These are phyloP conservation scores for Hysterium pulicare DNA, from an alignment of 2,329 filamentous ascomycete species.

Conservation along the genomic window DNA sequence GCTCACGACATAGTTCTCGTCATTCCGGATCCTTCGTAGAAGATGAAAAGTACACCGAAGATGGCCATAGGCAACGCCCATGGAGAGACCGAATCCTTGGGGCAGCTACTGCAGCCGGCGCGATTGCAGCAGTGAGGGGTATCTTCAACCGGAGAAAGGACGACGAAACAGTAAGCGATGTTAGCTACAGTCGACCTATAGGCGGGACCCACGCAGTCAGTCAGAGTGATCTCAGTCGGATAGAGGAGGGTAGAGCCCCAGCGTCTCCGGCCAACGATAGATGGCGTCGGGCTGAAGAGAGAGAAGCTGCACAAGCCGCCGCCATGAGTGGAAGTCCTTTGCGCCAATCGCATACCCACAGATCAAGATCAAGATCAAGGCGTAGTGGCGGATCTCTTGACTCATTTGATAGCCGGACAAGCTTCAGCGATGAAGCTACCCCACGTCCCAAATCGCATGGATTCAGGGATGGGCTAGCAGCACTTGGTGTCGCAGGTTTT, in stretches of 20 bases:
- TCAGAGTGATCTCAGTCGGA: slow-evolving; percentile 46
- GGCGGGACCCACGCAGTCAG: slow-evolving; percentile 46
- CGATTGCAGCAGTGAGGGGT: slow-evolving; percentile 47
- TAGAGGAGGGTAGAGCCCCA: slow-evolving; percentile 54
- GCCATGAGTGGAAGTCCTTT: slow-evolving; percentile 48
- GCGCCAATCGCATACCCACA: slow-evolving; percentile 11
- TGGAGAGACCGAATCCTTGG: slow-evolving; percentile 48
- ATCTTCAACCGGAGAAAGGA: slow-evolving; percentile 56
- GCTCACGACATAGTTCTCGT: slow-evolving; percentile 34
- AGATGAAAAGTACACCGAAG: slow-evolving; percentile 43
- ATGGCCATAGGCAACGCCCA: slow-evolving; percentile 29
- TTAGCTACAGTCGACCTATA: slow-evolving; percentile 52
- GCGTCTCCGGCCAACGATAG: slow-evolving; percentile 40
- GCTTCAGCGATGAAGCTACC: slow-evolving; percentile 27
- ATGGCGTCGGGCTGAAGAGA: slow-evolving; percentile 38
- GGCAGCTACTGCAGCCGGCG: slow-evolving; percentile 40
- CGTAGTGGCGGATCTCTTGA: slow-evolving; percentile 37
- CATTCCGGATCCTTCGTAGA: slow-evolving; percentile 31
- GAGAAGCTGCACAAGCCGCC: slow-evolving; percentile 35
- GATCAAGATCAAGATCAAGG: slow-evolving; percentile 15
- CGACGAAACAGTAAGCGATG: slow-evolving; percentile 52
- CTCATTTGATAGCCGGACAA: slow-evolving; percentile 41
- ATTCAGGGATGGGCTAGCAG: slow-evolving; percentile 48
- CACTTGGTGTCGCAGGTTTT: slow-evolving; percentile 38
- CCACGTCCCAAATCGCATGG: slow-evolving; percentile 32